Evolutionary conservation across 116 monocot species (phyloP).

Genomic region (Thalassia testudinum): DNA sequence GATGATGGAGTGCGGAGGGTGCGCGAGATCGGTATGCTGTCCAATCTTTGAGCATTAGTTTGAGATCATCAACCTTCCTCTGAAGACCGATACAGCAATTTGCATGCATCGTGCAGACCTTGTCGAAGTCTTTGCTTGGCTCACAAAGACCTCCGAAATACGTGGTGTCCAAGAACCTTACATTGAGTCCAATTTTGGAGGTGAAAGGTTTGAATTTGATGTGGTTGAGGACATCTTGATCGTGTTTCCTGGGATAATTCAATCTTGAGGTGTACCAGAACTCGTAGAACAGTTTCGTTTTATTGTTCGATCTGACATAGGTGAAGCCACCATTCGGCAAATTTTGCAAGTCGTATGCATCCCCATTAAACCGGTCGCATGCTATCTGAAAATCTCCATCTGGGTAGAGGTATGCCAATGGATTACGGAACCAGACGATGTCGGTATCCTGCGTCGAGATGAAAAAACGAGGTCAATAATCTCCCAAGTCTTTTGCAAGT

Average conservation of each 20-base stretch:
- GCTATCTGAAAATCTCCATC: conserved; percentile 18
- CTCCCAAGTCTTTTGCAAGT: no score
- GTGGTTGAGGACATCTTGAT: conserved; percentile 14
- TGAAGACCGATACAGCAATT: conserved; percentile 13
- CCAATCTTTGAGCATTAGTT: conserved; percentile 13
- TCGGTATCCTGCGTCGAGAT: conserved; percentile 10
- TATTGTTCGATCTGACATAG: conserved; percentile 12
- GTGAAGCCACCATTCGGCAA: conserved; percentile 10
- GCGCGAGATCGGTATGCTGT: conserved; percentile 5
- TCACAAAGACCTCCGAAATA: conserved; percentile 13
- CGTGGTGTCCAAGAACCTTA: conserved; percentile 8
- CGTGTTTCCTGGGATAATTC: conserved; percentile 3
- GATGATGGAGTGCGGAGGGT: background rate
- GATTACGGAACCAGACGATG: conserved; percentile 20
- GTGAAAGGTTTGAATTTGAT: conserved; percentile 6
- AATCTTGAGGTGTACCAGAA: conserved; percentile 15
- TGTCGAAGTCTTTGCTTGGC: conserved; percentile 5
- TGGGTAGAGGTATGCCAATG: conserved; percentile 5
- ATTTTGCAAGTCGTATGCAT: conserved; percentile 1
- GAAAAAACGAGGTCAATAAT: no score
- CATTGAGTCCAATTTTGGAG: background rate
- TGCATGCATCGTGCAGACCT: conserved; percentile 16
- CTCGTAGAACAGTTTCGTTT: conserved; percentile 16
- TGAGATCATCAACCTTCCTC: conserved; percentile 7
- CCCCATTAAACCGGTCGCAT: conserved; percentile 9